Evolutionary conservation across 768 basidiomycete species (phyloP).

Genomic region (Scleroderma bovista): DNA sequence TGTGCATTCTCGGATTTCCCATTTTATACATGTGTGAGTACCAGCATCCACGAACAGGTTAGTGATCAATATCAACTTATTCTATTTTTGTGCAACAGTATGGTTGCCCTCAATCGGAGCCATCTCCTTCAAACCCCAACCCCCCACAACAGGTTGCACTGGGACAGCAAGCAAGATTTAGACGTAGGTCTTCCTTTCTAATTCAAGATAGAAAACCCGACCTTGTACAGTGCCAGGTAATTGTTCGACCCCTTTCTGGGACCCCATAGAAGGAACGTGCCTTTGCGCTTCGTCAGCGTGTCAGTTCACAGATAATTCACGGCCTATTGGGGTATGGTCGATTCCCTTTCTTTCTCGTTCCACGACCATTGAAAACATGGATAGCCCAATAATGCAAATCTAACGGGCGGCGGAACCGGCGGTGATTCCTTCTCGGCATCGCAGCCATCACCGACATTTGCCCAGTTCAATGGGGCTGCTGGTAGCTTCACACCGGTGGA

Average conservation of each 20-base stretch:
- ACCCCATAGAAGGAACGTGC: slow-evolving; percentile 63
- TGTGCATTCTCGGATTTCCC: slow-evolving; percentile 73
- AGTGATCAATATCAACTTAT: background rate
- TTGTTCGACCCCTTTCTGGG: slow-evolving; percentile 79
- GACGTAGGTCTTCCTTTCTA: slow-evolving; percentile 41
- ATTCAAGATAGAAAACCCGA: background rate
- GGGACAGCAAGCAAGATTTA: slow-evolving; percentile 43
- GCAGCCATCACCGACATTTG: slow-evolving; percentile 31
- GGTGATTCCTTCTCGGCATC: slow-evolving; percentile 16
- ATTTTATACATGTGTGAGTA: slow-evolving; percentile 70
- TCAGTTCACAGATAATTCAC: slow-evolving; percentile 55
- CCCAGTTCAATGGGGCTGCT: slow-evolving; percentile 42
- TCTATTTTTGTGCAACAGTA: slow-evolving; percentile 40
- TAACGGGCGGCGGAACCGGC: slow-evolving; percentile 52
- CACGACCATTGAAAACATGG: background rate
- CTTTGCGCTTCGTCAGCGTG: slow-evolving; percentile 54
- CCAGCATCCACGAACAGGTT: background rate
- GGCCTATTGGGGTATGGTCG: slow-evolving; percentile 56
- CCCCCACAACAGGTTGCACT: slow-evolving; percentile 50
- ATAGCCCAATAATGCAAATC: slow-evolving; percentile 62
- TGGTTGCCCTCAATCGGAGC: slow-evolving; percentile 56
- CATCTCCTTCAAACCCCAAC: slow-evolving; percentile 57
- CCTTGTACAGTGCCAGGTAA: slow-evolving; percentile 51
- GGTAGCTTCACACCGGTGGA: background rate
- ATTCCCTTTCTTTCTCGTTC: background rate